A percentile compares a stretch with the other conserved stretches of the same genome.
Evolutionary conservation across 108 stramenopile species (phyloP).

Genomic region (Seminavis robusta): DNA sequence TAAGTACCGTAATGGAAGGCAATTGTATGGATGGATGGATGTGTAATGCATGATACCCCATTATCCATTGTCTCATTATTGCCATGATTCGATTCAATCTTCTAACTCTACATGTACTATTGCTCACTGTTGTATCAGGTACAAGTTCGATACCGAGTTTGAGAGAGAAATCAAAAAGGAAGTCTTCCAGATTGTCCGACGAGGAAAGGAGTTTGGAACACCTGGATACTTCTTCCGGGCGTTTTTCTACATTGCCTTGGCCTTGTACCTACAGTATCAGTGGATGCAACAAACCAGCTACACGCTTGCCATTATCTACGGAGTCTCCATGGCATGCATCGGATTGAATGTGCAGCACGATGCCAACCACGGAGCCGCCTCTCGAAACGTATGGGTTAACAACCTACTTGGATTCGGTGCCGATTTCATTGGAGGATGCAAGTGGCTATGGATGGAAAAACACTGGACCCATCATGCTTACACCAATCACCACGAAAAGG

Average conservation of each 20-base stretch:
- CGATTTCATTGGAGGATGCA: constrained; percentile 67
- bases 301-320: constrained; percentile 40
- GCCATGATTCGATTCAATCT: background rate
- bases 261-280: constrained; percentile 28
- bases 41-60: background rate
- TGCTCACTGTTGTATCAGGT: too few relatives aligned
- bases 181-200: constrained; percentile 60
- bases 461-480: constrained; percentile 60
- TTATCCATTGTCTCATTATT: too few relatives aligned
- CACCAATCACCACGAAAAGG: constrained; percentile 57
- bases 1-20: constrained; percentile 37
- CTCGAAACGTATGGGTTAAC: constrained; percentile 45
- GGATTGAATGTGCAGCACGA: constrained; percentile 82
- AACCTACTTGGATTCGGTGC: constrained; percentile 61
- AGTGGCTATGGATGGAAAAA: constrained; percentile 66
- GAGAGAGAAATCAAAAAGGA: constrained; percentile 60
- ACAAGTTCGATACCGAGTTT: constrained; percentile 59
- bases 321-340: constrained; percentile 48
- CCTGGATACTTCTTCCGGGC: constrained; percentile 49
- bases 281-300: constrained; percentile 31
- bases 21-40: background rate
- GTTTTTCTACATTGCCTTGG: constrained; percentile 41
- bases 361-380: constrained; percentile 77
- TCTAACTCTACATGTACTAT: background rate
- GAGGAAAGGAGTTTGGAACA: constrained; percentile 56